These are phyloP conservation scores for Dendrocalamus latiflorus DNA, from an alignment of 202 grass and related monocot genomes.

Conservation along the genomic window DNA sequence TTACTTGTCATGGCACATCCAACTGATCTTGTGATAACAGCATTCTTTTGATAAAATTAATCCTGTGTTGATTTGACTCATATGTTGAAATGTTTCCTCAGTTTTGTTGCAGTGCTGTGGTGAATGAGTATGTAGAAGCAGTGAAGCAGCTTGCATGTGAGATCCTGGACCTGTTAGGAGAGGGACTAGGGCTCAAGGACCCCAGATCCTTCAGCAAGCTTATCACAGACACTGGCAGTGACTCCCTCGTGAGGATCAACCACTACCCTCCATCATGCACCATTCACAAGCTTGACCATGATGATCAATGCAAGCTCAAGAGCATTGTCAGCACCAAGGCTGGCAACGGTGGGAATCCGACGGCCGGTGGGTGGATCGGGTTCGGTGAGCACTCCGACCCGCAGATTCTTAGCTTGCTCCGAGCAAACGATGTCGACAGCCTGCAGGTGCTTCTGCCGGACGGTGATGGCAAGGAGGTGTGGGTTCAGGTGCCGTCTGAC, in stretches of 20 bases:
- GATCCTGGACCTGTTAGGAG: constrained; percentile 79
- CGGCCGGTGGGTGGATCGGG: constrained; percentile 41
- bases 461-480: constrained; percentile 6
- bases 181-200: constrained; percentile 72
- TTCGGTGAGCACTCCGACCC: constrained; percentile 97
- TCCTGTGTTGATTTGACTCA: constrained; percentile 16
- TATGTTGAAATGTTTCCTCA: constrained; percentile 21
- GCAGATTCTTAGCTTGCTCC: constrained; percentile 79
- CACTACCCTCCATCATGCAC: constrained; percentile 67
- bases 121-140: constrained; percentile 82
- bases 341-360: constrained; percentile 25
- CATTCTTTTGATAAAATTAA: constrained; percentile 29
- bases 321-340: constrained; percentile 28
- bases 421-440: constrained; percentile 75
- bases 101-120: constrained; percentile 53
- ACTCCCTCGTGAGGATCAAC: constrained; percentile 89
- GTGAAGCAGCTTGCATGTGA: constrained; percentile 81
- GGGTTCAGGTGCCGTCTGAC: constrained; percentile 76
- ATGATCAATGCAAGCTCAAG: constrained; percentile 44
- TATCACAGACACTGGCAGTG: constrained; percentile 63
- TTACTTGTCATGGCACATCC: constrained; percentile 19
- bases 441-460: constrained; percentile 56
- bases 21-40: constrained; percentile 20
- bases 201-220: constrained; percentile 58
- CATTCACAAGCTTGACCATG: constrained; percentile 50